phyloP scores from a whole-genome alignment of 163 green algal species.

The Trebouxia gelatinosa region DNA sequence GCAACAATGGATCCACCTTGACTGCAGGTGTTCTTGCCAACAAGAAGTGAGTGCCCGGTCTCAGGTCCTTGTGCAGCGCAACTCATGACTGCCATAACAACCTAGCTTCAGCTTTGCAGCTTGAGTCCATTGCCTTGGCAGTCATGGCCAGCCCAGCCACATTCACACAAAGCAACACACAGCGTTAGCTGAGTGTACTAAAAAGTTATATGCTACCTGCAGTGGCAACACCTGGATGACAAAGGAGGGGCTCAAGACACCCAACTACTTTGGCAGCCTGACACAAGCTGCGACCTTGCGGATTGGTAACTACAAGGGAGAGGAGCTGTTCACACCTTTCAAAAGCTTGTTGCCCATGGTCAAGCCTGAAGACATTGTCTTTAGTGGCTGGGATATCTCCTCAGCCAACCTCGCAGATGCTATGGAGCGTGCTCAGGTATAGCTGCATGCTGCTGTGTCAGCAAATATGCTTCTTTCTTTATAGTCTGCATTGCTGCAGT shows the following conservation, averaged over 20 bases:
- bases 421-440: slow-evolving; percentile 87
- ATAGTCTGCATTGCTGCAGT: not conserved
- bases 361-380: slow-evolving; percentile 93
- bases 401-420: slow-evolving; percentile 90
- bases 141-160: no score
- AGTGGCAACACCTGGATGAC: slow-evolving; percentile 98
- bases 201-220: no score
- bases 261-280: slow-evolving; percentile 97
- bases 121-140: no score
- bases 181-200: no score
- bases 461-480: not conserved
- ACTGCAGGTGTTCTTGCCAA: slow-evolving; percentile 95
- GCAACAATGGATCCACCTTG: slow-evolving; percentile 98
- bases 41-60: slow-evolving; percentile 89
- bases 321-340: slow-evolving; percentile 86
- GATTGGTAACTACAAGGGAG: slow-evolving; percentile 92
- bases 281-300: slow-evolving; percentile 95
- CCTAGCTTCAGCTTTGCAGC: no score
- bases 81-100: no score
- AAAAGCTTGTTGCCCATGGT: slow-evolving; percentile 94
- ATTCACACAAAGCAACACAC: no score
- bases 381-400: slow-evolving; percentile 98
- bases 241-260: slow-evolving; percentile 92
- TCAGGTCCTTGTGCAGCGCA: no score
- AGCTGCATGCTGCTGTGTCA: not conserved